Base-by-base conservation (phyloP, 139 green algal species). In the Trebouxia sp. region DNA sequence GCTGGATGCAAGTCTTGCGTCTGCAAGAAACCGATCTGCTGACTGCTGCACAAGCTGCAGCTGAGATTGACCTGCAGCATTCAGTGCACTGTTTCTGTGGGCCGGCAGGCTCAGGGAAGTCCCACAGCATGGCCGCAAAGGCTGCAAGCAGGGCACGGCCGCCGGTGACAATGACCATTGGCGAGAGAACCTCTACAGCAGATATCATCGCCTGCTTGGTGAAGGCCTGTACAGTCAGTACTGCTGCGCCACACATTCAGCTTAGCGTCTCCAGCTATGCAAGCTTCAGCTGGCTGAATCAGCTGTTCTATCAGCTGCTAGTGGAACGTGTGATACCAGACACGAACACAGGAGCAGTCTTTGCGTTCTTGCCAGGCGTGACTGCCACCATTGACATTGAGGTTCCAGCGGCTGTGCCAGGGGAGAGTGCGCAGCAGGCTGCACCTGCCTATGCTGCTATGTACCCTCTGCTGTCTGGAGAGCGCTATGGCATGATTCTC, bases 61-160 rank as follows among this genome's bases (percentile, higher is more conserved):
- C 35, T 20, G 30, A 70, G 35, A 14, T 70, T 6, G 10, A 32
- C 58, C 41, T 70, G 58, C 58, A 8, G 42, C 58, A 70, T 32
- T 70, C 58, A 70, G 58, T 70, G 5, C 32, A 42, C 12, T 70
- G 58, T 32, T 70, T 70, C 58, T 70, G 58, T 26, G 58, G 58
- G 7, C 0, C 35, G 42, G 58, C 58, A n/a, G 58, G 58, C 32
- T 70, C 58, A 28, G 58, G 58, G 30, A 70, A 70, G 32, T 70
- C 58, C 14, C 58, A 70, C 58, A 70, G 58, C 58, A 70, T 70
- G 58, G 58, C 58, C 32, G 35, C 32, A 70, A 38, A 7, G 11
- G 32, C 58, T 42, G 32, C 30, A 20, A 32, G 26, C 24, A 30
- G 42, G 10, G 58, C 32, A 9, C 11, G 26, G 11, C 41, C 11